phyloP scores from a whole-genome alignment of 768 basidiomycete genomes.

The Boletus edulis region DNA sequence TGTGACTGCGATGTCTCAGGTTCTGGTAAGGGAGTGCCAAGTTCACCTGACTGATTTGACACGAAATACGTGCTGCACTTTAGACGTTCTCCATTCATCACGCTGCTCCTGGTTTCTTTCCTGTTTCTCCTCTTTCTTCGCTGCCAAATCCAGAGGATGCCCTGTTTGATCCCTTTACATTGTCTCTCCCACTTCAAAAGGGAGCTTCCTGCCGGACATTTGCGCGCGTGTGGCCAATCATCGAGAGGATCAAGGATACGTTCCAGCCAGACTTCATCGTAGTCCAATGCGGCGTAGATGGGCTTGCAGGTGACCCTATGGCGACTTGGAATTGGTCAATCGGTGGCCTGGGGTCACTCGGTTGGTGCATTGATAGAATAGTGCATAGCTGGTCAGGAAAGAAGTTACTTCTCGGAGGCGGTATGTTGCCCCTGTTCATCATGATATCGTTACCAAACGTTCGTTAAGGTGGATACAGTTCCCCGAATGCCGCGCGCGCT shows the following conservation, averaged over 20 bases:
- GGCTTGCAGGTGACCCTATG: constrained; percentile 81
- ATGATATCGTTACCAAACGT: constrained; percentile 2
- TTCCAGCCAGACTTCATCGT: constrained; percentile 79
- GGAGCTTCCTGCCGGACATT: constrained; percentile 71
- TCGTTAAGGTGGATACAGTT: constrained; percentile 74
- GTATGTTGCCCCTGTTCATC: constrained; percentile 32
- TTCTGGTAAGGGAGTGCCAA: constrained; percentile 38
- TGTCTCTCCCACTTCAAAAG: constrained; percentile 76
- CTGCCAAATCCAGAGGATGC: constrained; percentile 41
- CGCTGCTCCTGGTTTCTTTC: constrained; percentile 80
- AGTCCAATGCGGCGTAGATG: constrained; percentile 86
- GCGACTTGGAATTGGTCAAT: constrained; percentile 72
- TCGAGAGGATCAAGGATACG: constrained; percentile 57
- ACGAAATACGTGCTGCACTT: not conserved
- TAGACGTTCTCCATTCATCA: constrained; percentile 87
- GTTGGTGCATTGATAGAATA: constrained; percentile 60
- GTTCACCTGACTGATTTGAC: not conserved
- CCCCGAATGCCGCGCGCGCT: constrained; percentile 79
- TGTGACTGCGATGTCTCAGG: constrained; percentile 38
- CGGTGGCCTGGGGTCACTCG: constrained; percentile 56
- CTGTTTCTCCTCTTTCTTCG: constrained; percentile 49
- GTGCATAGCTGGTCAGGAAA: constrained; percentile 56
- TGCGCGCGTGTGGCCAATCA: constrained; percentile 55
- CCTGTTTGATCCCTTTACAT: constrained; percentile 55
- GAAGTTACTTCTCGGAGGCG: constrained; percentile 75